Percentiles rank a stretch among this genome's conserved stretches.
phyloP scores from a whole-genome alignment of 2,329 filamentous ascomycete genomes.

The Botrytis aclada region DNA sequence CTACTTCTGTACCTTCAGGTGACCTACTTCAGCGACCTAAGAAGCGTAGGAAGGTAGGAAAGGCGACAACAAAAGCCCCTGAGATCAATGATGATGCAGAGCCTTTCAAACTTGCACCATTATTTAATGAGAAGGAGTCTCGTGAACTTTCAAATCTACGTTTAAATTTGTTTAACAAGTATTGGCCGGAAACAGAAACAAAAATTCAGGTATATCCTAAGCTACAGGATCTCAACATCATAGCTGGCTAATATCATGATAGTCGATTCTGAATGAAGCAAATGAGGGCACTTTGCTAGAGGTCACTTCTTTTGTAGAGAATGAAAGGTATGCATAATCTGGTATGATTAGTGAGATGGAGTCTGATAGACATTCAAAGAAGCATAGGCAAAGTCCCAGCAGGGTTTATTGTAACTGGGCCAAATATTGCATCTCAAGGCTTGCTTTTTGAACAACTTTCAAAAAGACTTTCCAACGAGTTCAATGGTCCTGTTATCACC shows the following conservation, averaged over 20 bases:
- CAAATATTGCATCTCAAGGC: constrained; percentile 73
- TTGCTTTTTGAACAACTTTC: constrained; percentile 70
- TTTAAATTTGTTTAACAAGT: constrained; percentile 55
- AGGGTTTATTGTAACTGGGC: constrained; percentile 72
- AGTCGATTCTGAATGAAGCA: constrained; percentile 57
- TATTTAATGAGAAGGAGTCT: constrained; percentile 55
- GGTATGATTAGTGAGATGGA: background rate
- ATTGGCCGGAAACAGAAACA: constrained; percentile 63
- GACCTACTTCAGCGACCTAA: constrained; percentile 32
- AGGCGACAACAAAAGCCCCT: constrained; percentile 22
- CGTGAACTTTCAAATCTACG: constrained; percentile 50
- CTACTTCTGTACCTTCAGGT: constrained; percentile 24
- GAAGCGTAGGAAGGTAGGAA: constrained; percentile 39
- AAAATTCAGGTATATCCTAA: constrained; percentile 55
- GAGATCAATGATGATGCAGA: constrained; percentile 6
- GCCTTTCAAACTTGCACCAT: constrained; percentile 45
- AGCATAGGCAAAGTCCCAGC: constrained; percentile 47
- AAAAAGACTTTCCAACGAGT: constrained; percentile 48
- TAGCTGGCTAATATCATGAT: constrained; percentile 35
- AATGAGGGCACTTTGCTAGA: constrained; percentile 59
- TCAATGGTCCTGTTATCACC: constrained; percentile 57
- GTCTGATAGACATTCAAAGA: constrained; percentile 21
- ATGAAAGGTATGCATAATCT: constrained; percentile 13
- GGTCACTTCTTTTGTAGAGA: constrained; percentile 53
- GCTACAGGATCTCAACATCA: background rate